Base-by-base conservation (phyloP, 108 stramenopile species). In the Mediolabrus comicus region DNA sequence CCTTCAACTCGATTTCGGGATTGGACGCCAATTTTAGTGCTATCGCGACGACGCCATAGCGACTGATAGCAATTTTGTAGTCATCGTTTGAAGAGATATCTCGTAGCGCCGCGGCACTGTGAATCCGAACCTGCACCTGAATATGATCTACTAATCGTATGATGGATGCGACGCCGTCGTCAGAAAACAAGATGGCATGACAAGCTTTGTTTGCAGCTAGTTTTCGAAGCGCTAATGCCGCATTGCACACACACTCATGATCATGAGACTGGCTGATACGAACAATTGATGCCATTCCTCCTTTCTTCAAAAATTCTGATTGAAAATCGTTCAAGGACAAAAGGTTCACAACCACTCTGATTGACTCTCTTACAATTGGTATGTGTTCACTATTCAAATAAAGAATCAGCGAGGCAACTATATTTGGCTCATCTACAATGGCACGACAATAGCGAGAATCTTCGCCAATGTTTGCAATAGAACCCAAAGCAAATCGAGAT, bases 401-500 rank as follows among this genome's bases (percentile, higher is more conserved):
- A 51, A 59, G 65, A 25, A 86, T 46, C 63, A 92, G 59, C 46
- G 53, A 70, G 56, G 87, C 83, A 53, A 91, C 72, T 27, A 84
- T 73, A 41, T 79, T 75, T 34, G 75, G 73, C n/a, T 82, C 59
- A 35, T 81, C 35, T 12, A 63, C 57, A 10, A 86, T 30, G 0
- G 35, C 41, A 19, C 73, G 49, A 72, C 88, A 90, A 25, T 83
- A 68, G 2, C 67, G 67, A 24, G 59, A 43, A 38, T 89, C 85
- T 68, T 92, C 86, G 16, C 81, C 73, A 10, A 88, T 74, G 66
- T 92, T 95, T 19, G 91, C 91, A 9, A 91, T 49, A 14, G 90
- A 65, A 12, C 82, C 94, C 12, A 84, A 70, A 4, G 89, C 91
- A 12, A 90, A 83, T 54, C 91, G 85, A 28, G 90, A 66, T 11